These are phyloP conservation scores for Aristolochia californica DNA, from an alignment of 164 flowering plant genomes.

Conservation along the genomic window DNA sequence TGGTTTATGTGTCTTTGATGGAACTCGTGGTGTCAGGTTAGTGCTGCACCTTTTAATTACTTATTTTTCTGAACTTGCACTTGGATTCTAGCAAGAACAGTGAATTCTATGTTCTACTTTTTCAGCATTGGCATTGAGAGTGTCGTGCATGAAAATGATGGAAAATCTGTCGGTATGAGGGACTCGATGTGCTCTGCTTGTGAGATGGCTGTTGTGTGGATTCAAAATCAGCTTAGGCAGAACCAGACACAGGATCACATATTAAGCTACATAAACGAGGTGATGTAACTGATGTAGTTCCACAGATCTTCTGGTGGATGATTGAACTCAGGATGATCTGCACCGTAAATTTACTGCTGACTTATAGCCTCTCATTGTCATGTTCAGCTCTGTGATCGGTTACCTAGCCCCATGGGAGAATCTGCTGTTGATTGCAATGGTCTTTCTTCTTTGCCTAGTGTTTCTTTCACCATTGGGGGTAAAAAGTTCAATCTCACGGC, in stretches of 20 bases:
- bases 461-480: slow-evolving; percentile 65
- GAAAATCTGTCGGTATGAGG: slow-evolving; percentile 22
- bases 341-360: too few species aligned
- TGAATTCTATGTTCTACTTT: not conserved
- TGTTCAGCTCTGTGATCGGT: slow-evolving; percentile 71
- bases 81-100: not conserved
- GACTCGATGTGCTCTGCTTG: slow-evolving; percentile 67
- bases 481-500: slow-evolving; percentile 55
- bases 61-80: not conserved
- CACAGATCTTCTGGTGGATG: too few species aligned
- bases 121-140: slow-evolving; percentile 63
- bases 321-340: too few species aligned
- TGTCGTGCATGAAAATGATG: slow-evolving; percentile 44
- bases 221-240: slow-evolving; percentile 52
- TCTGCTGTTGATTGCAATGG: slow-evolving; percentile 57
- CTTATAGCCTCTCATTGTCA: too few species aligned
- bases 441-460: slow-evolving; percentile 51
- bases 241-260: slow-evolving; percentile 54
- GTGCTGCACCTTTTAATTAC: slow-evolving; percentile 1
- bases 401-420: slow-evolving; percentile 88
- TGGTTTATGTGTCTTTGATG: slow-evolving; percentile 72
- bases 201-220: slow-evolving; percentile 87
- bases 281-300: slow-evolving; percentile 8
- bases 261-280: slow-evolving; percentile 57
- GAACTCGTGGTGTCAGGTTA: slow-evolving; percentile 65